Base-by-base conservation (phyloP, 805 yeast species). In the Myxozyma neotropica region DNA sequence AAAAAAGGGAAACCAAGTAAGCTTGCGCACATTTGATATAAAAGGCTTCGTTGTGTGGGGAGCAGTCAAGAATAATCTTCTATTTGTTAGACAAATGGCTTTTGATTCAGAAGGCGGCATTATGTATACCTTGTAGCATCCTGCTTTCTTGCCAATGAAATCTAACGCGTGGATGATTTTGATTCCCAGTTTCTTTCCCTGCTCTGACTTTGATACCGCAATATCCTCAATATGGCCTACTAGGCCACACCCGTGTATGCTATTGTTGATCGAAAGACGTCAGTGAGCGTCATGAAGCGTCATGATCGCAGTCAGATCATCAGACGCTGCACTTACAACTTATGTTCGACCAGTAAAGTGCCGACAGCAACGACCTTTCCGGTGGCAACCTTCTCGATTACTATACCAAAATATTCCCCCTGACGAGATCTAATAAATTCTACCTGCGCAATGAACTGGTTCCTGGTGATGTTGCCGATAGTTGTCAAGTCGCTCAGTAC, bases 161-260 rank as follows among this genome's bases (percentile, higher is more conserved):
- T 86, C 81, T 70, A 93, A 77, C 7, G 81, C 76, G 17, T 78
- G 75, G 65, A 93, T 88, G 73, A 93, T 72, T 17, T 79, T 74
- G 66, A 79, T 77, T 0, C 99, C 99, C 48, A 93, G 76, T 67
- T 83, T 83, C 70, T 86, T 85, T 5, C 99, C 99, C 70, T 92
- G 97, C 71, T 88, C 88, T 19, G 79, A 75, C 31, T 72, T 71
- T 19, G 84, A 79, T 3, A 93, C 96, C 0, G 97, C 87, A 61
- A 93, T 93, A 72, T 93, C 99, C 70, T 93, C 99, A 64, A 93
- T 87, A 75, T 93, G 98, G 1, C 98, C 98, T 3, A 89, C 95
- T 53, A 80, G 73, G 0, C 96, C 95, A 72, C 94, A 84, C 40
- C 77, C 82, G 74, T 93, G 99, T 63, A 94, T 90, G 63, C 67